Base-by-base conservation (phyloP, 2,329 filamentous ascomycete genomes). In the Alternaria brassicae region DNA sequence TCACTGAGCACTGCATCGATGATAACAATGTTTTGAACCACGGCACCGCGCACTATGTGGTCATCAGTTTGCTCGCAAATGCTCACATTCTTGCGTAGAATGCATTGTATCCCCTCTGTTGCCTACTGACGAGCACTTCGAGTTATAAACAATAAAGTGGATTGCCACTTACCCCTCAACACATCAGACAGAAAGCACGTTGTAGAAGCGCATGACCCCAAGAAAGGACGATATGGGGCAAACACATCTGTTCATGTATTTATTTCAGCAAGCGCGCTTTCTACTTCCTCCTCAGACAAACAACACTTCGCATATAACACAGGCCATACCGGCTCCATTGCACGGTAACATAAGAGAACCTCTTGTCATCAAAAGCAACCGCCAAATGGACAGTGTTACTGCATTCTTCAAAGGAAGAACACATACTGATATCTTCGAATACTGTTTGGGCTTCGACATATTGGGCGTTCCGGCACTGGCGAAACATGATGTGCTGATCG, bases 361-460 rank as follows among this genome's bases (percentile, higher is more conserved):
- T 4, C 15, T n/a, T 19, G 19, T 19, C 4, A 17, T 10, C 10
- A 19, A 10, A 7, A 10, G 8, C 4, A 10, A 19, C 15, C 8
- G 8, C 8, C 39, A 27, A 8, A 30, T 50, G 30, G 6, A 34
- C 2, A 27, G 15, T 10, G 23, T 51, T 12, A 2, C 19, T 3
- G 8, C 15, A 17, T 36, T 41, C 32, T 55, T 51, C 32, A 9
- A 21, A n/a, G 6, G 10, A 3, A 12, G 45, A 9, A 30, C 1
- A 1, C 39, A 59, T n/a, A 45, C 34, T 15, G 51, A 51, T 4
- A 41, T 51, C 23, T 15, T 55, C 9, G 32, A 59, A 27, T 55
- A 41, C n/a, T 55, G 45, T 15, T n/a, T 55, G n/a, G 51, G 51
- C 12, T 51, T 50, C 27, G 32, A 55, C 28, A 59, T 23, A 12